These are phyloP conservation scores for Piloderma croceum DNA, from an alignment of 768 basidiomycete genomes.

Conservation along the genomic window DNA sequence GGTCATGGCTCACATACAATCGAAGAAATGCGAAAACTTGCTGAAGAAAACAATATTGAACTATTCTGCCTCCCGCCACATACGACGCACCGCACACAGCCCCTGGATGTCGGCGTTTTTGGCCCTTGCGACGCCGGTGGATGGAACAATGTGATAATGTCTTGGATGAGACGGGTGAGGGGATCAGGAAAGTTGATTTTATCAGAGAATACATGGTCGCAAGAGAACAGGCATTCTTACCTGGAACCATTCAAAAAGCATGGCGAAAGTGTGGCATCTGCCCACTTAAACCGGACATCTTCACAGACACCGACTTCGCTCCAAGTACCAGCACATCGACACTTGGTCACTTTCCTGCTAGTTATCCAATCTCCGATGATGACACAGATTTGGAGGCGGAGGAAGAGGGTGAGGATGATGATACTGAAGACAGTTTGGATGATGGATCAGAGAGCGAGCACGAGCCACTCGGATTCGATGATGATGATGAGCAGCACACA, in stretches of 20 bases:
- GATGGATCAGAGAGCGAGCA: neutral
- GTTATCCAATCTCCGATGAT: constrained; percentile 7
- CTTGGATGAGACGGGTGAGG: constrained; percentile 14
- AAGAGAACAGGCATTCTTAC: constrained; percentile 9
- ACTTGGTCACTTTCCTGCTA: constrained; percentile 9
- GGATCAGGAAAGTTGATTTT: constrained; percentile 21
- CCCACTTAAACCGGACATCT: constrained; percentile 23
- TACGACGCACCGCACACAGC: constrained; percentile 38
- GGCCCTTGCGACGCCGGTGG: constrained; percentile 28
- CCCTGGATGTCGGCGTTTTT: constrained; percentile 39
- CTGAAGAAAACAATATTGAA: constrained; percentile 23
- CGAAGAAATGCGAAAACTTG: constrained; percentile 19
- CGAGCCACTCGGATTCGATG: neutral
- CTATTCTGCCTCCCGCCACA: constrained; percentile 35
- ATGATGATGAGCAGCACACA: neutral
- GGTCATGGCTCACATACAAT: constrained; percentile 40
- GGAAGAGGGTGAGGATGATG: neutral
- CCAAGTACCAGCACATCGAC: constrained; percentile 18
- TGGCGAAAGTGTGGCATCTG: constrained; percentile 22
- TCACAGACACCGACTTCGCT: constrained; percentile 20
- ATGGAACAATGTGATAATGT: constrained; percentile 17
- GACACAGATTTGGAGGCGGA: neutral
- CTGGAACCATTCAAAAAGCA: constrained; percentile 13
- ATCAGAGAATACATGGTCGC: constrained; percentile 27
- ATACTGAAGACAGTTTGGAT: neutral